Evolutionary conservation across 164 flowering plant genomes (phyloP).

Genomic region (Sedum album): DNA sequence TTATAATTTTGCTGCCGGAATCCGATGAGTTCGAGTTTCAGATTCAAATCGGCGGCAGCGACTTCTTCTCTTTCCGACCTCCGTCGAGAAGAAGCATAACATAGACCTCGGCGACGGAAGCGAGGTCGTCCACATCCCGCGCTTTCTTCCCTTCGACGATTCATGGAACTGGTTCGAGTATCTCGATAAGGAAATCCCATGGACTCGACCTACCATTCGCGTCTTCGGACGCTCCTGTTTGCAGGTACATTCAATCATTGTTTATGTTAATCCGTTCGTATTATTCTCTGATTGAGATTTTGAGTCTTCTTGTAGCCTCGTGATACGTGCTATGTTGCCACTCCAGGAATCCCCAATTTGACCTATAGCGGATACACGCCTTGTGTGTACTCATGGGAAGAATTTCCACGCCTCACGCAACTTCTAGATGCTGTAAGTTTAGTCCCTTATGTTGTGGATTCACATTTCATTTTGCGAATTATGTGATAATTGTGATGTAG

Average conservation of each 20-base stretch:
- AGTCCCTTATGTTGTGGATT: neutral
- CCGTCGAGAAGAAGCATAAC: conserved; percentile 11
- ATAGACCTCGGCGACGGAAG: conserved; percentile 72
- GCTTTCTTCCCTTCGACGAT: conserved; percentile 39
- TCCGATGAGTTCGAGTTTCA: conserved; percentile 22
- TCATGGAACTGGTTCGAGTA: conserved; percentile 64
- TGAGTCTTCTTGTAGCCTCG: conserved; percentile 63
- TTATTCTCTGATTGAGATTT: too few species aligned
- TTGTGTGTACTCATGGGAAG: conserved; percentile 75
- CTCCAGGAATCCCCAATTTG: conserved; percentile 51
- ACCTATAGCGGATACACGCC: conserved; percentile 84
- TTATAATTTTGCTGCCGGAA: too few species aligned
- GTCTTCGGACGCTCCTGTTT: conserved; percentile 68
- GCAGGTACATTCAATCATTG: too few species aligned
- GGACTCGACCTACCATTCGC: conserved; percentile 81
- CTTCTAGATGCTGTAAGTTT: conserved; percentile 51
- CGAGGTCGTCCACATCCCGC: conserved; percentile 49
- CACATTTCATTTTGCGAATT: neutral
- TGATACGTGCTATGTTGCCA: conserved; percentile 81
- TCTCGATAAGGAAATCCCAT: conserved; percentile 64
- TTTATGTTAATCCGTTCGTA: too few species aligned
- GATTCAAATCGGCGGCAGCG: neutral
- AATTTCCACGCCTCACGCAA: conserved; percentile 60
- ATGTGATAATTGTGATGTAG: conserved; percentile 31
- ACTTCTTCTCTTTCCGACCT: neutral